Evolutionary conservation across 2,329 filamentous ascomycete species (phyloP).

Genomic region (Ustulina deusta): DNA sequence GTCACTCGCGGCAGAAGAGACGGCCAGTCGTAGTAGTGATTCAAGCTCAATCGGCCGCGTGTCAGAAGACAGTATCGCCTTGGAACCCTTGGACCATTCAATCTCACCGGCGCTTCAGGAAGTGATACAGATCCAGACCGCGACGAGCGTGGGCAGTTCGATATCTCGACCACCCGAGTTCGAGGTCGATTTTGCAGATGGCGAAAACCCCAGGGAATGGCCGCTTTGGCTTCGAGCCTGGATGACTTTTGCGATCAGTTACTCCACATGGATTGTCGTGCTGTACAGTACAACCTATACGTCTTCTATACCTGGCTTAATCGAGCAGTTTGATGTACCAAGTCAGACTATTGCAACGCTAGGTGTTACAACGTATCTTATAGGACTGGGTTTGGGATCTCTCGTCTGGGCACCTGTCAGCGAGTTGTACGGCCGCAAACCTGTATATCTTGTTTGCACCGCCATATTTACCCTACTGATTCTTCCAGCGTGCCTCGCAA

Average conservation of each 20-base stretch:
- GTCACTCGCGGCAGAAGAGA: slow-evolving; percentile 33
- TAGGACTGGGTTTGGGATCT: slow-evolving; percentile 78
- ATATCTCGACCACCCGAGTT: slow-evolving; percentile 68
- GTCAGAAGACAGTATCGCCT: slow-evolving; percentile 46
- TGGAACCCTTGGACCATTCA: slow-evolving; percentile 46
- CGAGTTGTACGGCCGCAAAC: slow-evolving; percentile 75
- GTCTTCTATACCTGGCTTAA: slow-evolving; percentile 75
- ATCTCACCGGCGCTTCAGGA: slow-evolving; percentile 52
- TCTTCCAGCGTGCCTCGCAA: slow-evolving; percentile 77
- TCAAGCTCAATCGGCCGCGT: slow-evolving; percentile 42
- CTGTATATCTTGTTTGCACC: slow-evolving; percentile 77
- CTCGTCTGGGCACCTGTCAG: slow-evolving; percentile 79
- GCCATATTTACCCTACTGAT: slow-evolving; percentile 74
- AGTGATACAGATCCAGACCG: slow-evolving; percentile 59
- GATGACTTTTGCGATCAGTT: slow-evolving; percentile 60
- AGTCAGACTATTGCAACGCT: slow-evolving; percentile 74
- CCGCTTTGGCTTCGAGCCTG: slow-evolving; percentile 61
- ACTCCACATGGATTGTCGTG: slow-evolving; percentile 66
- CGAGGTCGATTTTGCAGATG: slow-evolving; percentile 77
- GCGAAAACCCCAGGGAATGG: slow-evolving; percentile 79
- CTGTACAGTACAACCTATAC: slow-evolving; percentile 85
- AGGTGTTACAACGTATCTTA: slow-evolving; percentile 81
- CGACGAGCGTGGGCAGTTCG: slow-evolving; percentile 57
- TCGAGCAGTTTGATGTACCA: slow-evolving; percentile 71
- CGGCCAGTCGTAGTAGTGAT: slow-evolving; percentile 32